Base-by-base conservation (phyloP, 2,329 filamentous ascomycete genomes). In the Zymoseptoria ardabiliae region DNA sequence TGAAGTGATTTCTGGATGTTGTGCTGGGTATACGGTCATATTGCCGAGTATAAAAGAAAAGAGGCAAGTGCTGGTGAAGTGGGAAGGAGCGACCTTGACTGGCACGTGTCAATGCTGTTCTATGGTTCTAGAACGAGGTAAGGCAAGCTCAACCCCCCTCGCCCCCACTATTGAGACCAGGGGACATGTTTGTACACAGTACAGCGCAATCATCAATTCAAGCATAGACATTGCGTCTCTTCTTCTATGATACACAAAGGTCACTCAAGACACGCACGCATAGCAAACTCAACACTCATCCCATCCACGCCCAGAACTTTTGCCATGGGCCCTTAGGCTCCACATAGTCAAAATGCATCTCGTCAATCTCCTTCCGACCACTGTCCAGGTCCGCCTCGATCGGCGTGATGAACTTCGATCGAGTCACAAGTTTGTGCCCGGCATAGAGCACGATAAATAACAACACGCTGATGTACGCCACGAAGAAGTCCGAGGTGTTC, bases 401-500 rank as follows among this genome's bases (percentile, higher is more conserved):
- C 2, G 76, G 66, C 8, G 71, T 72, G 61, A 79, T 69, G 52
- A 79, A 75, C 41, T 70, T 69, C 53, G 71, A 73, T 58, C 72
- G 67, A 52, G 82, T 78, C 17, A 85, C 76, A 60, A 89, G 30
- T 72, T 93, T 94, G 85, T 88, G 93, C 5, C 82, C 83, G 2
- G 87, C 50, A 70, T 83, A 92, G 2, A 93, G 75, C 0, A 85
- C 64, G 0, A 88, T 88, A 69, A 89, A 90, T 1, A 91, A 74
- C 4, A 81, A 82, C 55, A 92, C 82, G 80, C 90, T 90, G 54
- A 85, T 84, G 72, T 92, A 92, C 2, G 74, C 77, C 72, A 91
- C 90, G 25, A 93, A 73, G 71, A 93, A 94, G 6, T 82, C 84
- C 6, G 86, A 81, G 0, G 88, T 70, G 60, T 84, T 80, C 89